Percentiles rank a stretch among this genome's conserved stretches.
Evolutionary conservation across 257 asterid genomes (phyloP).

Genomic region (Catharanthus roseus): DNA sequence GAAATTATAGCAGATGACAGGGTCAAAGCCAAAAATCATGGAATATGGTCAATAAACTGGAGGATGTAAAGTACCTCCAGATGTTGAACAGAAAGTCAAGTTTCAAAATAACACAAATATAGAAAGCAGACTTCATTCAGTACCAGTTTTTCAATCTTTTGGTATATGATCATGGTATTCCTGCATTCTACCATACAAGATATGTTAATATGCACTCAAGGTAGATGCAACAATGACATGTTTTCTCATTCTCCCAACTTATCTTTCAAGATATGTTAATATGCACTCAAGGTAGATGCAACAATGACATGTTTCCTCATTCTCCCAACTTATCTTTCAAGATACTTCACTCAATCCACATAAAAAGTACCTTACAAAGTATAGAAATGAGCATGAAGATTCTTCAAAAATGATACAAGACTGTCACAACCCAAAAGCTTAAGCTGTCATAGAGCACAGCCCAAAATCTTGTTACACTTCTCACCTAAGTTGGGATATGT

Average conservation of each 20-base stretch:
- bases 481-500: no score
- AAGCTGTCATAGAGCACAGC: no score
- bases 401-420: neutral
- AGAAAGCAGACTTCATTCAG: slow-evolving; percentile 1
- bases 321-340: neutral
- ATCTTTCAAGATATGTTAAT: neutral
- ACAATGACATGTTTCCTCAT: neutral
- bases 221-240: neutral
- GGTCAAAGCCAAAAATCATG: neutral
- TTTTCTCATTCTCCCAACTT: neutral
- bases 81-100: neutral
- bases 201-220: neutral
- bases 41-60: neutral
- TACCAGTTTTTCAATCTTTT: neutral
- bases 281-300: neutral
- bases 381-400: neutral
- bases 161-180: neutral
- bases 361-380: neutral
- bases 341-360: neutral
- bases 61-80: neutral
- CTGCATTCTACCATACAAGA: neutral
- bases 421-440: neutral
- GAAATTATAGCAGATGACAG: neutral
- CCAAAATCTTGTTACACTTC: no score
- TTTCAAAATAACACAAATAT: neutral